Conservation (phyloP, 345 rosid genomes). For the Eucalyptus pumila region DNA sequence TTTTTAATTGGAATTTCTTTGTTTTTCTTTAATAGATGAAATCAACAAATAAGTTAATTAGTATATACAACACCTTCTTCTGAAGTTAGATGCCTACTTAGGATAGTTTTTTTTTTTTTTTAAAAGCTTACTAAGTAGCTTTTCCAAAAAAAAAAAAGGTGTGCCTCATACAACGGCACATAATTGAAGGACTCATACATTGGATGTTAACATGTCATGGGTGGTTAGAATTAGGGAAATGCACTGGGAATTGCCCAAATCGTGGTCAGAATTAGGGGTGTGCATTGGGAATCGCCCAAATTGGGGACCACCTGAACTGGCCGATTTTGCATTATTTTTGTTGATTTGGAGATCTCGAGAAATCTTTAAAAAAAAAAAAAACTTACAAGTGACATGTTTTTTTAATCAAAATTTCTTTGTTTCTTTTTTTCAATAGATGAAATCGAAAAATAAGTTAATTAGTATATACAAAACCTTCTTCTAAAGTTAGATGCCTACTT, state of each 20-base stretch:
- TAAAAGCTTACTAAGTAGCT: no score
- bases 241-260: no score
- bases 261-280: no score
- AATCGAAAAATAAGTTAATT: neutral
- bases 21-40: neutral
- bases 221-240: no score
- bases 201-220: neutral
- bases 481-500: no score
- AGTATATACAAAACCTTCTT: neutral
- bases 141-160: no score
- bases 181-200: neutral
- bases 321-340: no score
- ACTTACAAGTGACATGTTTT: neutral
- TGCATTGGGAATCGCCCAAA: no score
- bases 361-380: no score
- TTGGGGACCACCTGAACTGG: accelerated
- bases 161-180: neutral
- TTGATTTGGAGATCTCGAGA: neutral
- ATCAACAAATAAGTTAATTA: neutral
- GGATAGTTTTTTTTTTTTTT: no score
- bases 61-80: neutral
- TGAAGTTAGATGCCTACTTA: no score
- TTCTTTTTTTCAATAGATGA: neutral
- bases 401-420: neutral
- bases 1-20: neutral